phyloP scores from a whole-genome alignment of 768 basidiomycete species.

The Termitomyces bulborhizus region DNA sequence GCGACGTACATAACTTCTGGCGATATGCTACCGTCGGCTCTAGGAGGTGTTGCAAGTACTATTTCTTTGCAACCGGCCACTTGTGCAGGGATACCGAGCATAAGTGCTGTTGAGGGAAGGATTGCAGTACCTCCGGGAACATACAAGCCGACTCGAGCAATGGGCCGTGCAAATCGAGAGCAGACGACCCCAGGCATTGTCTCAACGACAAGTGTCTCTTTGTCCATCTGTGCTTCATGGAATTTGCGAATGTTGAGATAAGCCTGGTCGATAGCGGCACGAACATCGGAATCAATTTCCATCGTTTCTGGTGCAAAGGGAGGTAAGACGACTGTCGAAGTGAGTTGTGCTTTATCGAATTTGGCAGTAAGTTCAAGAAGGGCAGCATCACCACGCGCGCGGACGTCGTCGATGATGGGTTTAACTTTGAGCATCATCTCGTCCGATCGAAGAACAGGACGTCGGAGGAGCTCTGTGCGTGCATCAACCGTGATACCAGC shows the following conservation, averaged over 20 bases:
- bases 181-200: constrained; percentile 99
- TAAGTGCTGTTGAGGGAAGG: constrained; percentile 92
- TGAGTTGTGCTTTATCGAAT: constrained; percentile 79
- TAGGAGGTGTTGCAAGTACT: constrained; percentile 94
- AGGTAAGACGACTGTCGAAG: constrained; percentile 66
- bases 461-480: constrained; percentile 67
- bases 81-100: constrained; percentile 97
- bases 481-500: constrained; percentile 39
- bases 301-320: constrained; percentile 69
- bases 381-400: constrained; percentile 77
- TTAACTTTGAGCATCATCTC: constrained; percentile 92
- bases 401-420: constrained; percentile 89
- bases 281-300: constrained; percentile 56
- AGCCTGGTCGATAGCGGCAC: constrained; percentile 80
- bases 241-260: constrained; percentile 90
- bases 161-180: constrained; percentile 91
- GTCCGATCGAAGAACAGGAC: constrained; percentile 83
- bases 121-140: constrained; percentile 97
- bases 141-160: constrained; percentile 93
- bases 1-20: constrained; percentile 99
- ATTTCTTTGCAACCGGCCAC: constrained; percentile 92
- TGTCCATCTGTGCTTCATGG: constrained; percentile 82
- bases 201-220: constrained; percentile 71
- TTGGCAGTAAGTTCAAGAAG: constrained; percentile 87
- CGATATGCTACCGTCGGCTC: constrained; percentile 86